These are phyloP conservation scores for Tilletia horrida DNA, from an alignment of 1,284 basidiomycete genomes.

Conservation along the genomic window DNA sequence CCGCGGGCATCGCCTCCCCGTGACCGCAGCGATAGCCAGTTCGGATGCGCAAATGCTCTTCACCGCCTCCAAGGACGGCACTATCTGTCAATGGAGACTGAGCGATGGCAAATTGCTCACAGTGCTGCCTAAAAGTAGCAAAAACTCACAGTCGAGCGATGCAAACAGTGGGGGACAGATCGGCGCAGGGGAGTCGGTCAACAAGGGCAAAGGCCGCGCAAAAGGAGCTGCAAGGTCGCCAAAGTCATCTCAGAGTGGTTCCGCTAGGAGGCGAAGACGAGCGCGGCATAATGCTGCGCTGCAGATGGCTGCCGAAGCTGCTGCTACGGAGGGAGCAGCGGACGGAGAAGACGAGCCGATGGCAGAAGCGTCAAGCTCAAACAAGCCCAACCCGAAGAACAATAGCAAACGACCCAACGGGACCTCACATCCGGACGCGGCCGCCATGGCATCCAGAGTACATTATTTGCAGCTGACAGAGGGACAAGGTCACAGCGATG, in stretches of 20 bases:
- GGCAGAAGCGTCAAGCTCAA: not conserved
- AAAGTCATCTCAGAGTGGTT: not conserved
- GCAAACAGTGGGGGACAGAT: not conserved
- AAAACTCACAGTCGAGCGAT: too few species aligned
- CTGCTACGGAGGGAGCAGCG: not conserved
- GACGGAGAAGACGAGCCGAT: not conserved
- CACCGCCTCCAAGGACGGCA: constrained; percentile 47
- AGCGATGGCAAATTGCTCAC: constrained; percentile 47
- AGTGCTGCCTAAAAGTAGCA: not conserved
- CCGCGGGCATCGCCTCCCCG: constrained; percentile 70
- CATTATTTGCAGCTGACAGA: constrained; percentile 47
- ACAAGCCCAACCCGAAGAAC: not conserved
- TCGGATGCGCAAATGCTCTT: constrained; percentile 66
- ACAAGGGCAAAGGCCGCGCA: constrained; percentile 13
- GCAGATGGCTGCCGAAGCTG: not conserved
- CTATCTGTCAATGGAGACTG: constrained; percentile 47
- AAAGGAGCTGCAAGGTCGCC: not conserved
- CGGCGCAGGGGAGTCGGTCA: not conserved
- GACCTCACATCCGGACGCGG: not conserved
- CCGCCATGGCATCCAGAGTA: not conserved
- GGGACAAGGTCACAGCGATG: constrained; percentile 74
- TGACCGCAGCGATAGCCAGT: constrained; percentile 72
- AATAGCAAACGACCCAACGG: constrained; percentile 39
- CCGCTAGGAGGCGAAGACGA: constrained; percentile 2
- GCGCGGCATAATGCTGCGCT: not conserved